These are phyloP conservation scores for Nephelium lappaceum DNA, from an alignment of 345 rosid species.

Conservation along the genomic window DNA sequence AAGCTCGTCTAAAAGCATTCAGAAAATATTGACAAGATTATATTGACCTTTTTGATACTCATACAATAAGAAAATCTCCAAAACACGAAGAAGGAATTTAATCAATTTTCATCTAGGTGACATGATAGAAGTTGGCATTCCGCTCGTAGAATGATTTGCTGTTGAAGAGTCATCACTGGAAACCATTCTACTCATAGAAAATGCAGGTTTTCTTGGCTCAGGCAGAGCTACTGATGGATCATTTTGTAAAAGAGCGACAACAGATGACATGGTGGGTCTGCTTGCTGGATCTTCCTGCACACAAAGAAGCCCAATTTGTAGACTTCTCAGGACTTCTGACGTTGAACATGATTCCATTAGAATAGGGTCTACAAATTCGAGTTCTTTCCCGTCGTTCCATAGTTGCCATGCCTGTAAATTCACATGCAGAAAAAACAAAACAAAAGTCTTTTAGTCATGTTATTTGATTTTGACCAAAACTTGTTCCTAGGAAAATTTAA, in stretches of 20 bases:
- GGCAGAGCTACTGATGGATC: conserved; percentile 22
- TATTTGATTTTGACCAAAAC: background rate
- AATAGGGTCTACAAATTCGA: conserved; percentile 40
- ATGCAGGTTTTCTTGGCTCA: conserved; percentile 31
- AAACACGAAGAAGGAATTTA: background rate
- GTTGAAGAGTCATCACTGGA: conserved; percentile 1
- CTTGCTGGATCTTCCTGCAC: conserved; percentile 49
- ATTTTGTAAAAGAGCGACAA: conserved; percentile 38
- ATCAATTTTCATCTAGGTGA: conserved; percentile 13
- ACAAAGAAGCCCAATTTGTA: conserved; percentile 50
- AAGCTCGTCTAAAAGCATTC: too few relatives aligned
- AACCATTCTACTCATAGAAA: conserved; percentile 18
- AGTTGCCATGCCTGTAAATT: conserved; percentile 45
- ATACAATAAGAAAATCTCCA: background rate
- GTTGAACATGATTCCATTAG: conserved; percentile 30
- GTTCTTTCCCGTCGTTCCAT: conserved; percentile 45
- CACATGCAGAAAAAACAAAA: background rate
- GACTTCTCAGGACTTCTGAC: conserved; percentile 38
- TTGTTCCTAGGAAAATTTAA: too few relatives aligned
- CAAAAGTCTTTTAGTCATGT: background rate
- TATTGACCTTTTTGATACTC: too few relatives aligned
- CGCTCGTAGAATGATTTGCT: conserved; percentile 2
- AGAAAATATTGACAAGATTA: too few relatives aligned
- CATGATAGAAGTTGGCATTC: conserved; percentile 13
- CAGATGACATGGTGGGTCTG: conserved; percentile 57